These are phyloP conservation scores for Hortaea werneckii DNA, from an alignment of 2,329 filamentous ascomycete species.

Conservation along the genomic window DNA sequence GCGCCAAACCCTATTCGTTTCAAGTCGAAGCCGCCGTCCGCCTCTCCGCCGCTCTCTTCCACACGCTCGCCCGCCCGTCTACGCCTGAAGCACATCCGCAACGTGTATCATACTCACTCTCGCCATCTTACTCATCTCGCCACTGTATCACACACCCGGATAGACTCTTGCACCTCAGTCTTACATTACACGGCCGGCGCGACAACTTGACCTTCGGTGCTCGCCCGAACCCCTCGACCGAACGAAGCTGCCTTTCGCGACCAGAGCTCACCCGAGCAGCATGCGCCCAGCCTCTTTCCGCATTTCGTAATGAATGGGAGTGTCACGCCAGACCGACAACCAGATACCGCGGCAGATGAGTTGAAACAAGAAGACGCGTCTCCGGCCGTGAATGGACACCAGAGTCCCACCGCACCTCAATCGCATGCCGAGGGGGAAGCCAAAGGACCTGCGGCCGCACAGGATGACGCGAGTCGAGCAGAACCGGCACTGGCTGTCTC, in stretches of 20 bases:
- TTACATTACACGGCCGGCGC: no score
- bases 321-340: slow-evolving; percentile 15
- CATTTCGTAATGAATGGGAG: slow-evolving; percentile 21
- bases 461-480: slow-evolving; percentile 1
- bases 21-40: no score
- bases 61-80: no score
- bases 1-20: no score
- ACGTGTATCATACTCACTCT: no score
- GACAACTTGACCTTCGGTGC: no score
- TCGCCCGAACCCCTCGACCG: neutral
- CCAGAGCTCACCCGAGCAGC: neutral
- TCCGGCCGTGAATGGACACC: slow-evolving; percentile 4
- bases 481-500: slow-evolving; percentile 1
- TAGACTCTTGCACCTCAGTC: no score
- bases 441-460: neutral
- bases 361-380: neutral
- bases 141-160: no score
- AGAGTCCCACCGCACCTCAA: neutral
- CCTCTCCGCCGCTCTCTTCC: no score
- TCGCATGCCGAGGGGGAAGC: neutral
- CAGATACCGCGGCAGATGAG: slow-evolving; percentile 2
- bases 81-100: no score
- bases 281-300: slow-evolving; percentile 3
- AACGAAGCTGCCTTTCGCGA: neutral
- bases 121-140: no score